These are phyloP conservation scores for Coemansia sp. DNA, from an alignment of 192 early-diverging fungal genomes.

Conservation along the genomic window DNA sequence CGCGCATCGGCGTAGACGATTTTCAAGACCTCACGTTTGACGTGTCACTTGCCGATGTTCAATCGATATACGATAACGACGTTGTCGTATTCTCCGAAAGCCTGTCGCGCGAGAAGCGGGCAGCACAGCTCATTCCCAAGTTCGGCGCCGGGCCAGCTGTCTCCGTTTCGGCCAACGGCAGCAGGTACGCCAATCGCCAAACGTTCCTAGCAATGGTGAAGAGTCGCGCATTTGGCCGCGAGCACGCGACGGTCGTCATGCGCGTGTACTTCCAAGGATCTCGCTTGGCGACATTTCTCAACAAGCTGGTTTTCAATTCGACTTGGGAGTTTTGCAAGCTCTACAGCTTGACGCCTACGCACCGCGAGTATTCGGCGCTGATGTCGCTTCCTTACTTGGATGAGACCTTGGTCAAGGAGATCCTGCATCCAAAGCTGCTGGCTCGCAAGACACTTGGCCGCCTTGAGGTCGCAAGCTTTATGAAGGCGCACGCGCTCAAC, in stretches of 20 bases:
- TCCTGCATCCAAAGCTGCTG: constrained; percentile 61
- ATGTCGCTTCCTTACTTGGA: constrained; percentile 61
- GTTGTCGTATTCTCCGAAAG: constrained; percentile 63
- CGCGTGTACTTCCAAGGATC: constrained; percentile 25
- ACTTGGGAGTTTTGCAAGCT: constrained; percentile 52
- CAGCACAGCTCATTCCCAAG: constrained; percentile 13
- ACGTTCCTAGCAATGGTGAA: constrained; percentile 52
- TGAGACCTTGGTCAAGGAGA: constrained; percentile 62
- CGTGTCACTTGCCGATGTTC: constrained; percentile 43
- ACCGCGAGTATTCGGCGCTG: constrained; percentile 86
- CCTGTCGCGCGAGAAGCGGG: constrained; percentile 26
- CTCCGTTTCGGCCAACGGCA: background rate
- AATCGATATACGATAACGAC: constrained; percentile 60
- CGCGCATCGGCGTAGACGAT: constrained; percentile 68
- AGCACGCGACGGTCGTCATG: constrained; percentile 30
- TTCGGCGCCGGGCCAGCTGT: background rate
- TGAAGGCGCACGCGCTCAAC: constrained; percentile 80
- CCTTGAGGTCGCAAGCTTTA: constrained; percentile 50
- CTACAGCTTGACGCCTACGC: constrained; percentile 70
- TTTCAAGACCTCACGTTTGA: constrained; percentile 74
- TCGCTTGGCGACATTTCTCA: constrained; percentile 17
- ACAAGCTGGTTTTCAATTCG: constrained; percentile 38
- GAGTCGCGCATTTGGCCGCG: constrained; percentile 22
- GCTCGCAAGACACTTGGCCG: constrained; percentile 25
- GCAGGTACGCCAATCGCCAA: constrained; percentile 16